Base-by-base conservation (phyloP, 2,329 filamentous ascomycete genomes). In the Epichloe uncinata region DNA sequence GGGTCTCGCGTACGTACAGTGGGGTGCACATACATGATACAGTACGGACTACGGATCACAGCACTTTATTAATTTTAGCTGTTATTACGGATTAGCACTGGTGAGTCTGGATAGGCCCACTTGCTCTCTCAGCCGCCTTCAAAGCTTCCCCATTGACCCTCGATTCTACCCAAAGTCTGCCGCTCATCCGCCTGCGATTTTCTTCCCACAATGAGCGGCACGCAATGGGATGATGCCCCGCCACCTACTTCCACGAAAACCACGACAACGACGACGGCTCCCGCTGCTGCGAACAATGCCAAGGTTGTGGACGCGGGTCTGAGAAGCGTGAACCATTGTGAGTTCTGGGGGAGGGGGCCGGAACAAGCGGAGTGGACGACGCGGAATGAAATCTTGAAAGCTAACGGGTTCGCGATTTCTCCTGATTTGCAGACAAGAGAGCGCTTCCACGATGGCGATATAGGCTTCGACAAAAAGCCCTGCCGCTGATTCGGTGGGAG, bases 401-500 rank as follows among this genome's bases (percentile, higher is more conserved):
- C 52, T 54, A 57, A 44, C 45, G 45, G 36, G 26, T 16, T 44
- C 41, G 48, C 22, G 37, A 18, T 45, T 45, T 38, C 11, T n/a
- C 38, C 26, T 38, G 16, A 36, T 8, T 30, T 45, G 51, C 57
- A 95, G 89, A 95, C 69, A 88, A 85, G 62, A 79, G 81, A 64
- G 82, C 82, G 57, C 80, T 98, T 52, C 90, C 93, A 49, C 68
- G 68, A 76, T 97, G 93, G 93, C 84, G 93, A 60, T 95, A 96
- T 71, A 72, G 73, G 54, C 69, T 95, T 58, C 87, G 93, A 64
- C 84, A 95, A 66, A 73, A 73, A 58, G 74, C 91, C 52, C 82
- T 98, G 52, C 91, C 91, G 54, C 75, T 97, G 52, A 82, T 97
- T 50, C 83, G 93, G 64, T 90, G 84, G 84, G 93, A 98, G 72